Conservation (phyloP, 2,329 filamentous ascomycete species). For the Pseudogymnoascus sp. region DNA sequence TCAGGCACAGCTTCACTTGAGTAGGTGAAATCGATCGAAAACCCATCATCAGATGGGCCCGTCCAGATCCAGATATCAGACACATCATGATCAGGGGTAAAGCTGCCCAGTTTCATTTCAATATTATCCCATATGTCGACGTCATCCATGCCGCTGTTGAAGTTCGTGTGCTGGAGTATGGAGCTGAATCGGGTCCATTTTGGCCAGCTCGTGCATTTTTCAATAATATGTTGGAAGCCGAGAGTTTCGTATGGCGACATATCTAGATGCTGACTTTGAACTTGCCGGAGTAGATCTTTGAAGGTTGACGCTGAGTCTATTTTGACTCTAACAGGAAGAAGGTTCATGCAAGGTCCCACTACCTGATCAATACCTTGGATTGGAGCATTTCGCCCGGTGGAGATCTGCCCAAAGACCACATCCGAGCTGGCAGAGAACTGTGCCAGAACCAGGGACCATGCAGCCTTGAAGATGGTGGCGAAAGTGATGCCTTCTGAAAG, state of each 20-base stretch:
- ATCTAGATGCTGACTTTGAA: slow-evolving; percentile 39
- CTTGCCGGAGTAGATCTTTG: slow-evolving; percentile 35
- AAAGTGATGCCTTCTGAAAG: slow-evolving; percentile 9
- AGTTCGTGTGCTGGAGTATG: slow-evolving; percentile 44
- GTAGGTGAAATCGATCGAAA: not conserved
- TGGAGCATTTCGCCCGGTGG: slow-evolving; percentile 34
- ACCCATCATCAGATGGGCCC: not conserved
- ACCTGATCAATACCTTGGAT: slow-evolving; percentile 33
- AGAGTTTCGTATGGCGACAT: slow-evolving; percentile 38
- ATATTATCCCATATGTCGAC: not conserved
- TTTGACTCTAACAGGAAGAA: slow-evolving; percentile 34
- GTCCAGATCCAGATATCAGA: not conserved
- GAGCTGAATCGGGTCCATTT: slow-evolving; percentile 48
- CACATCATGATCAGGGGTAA: not conserved
- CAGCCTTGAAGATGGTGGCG: slow-evolving; percentile 17
- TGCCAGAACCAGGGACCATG: slow-evolving; percentile 34
- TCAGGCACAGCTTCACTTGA: not conserved
- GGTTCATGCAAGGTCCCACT: slow-evolving; percentile 37
- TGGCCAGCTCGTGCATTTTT: slow-evolving; percentile 14
- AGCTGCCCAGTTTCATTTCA: not conserved
- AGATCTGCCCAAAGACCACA: slow-evolving; percentile 35
- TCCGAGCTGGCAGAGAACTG: slow-evolving; percentile 32
- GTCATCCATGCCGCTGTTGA: slow-evolving; percentile 9
- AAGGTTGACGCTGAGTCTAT: slow-evolving; percentile 17
- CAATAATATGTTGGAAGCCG: slow-evolving; percentile 35